Percentiles rank a stretch among this genome's conserved stretches.
These are phyloP conservation scores for Arxiozyma heterogenica DNA, from an alignment of 1,139 yeast genomes.

Conservation along the genomic window DNA sequence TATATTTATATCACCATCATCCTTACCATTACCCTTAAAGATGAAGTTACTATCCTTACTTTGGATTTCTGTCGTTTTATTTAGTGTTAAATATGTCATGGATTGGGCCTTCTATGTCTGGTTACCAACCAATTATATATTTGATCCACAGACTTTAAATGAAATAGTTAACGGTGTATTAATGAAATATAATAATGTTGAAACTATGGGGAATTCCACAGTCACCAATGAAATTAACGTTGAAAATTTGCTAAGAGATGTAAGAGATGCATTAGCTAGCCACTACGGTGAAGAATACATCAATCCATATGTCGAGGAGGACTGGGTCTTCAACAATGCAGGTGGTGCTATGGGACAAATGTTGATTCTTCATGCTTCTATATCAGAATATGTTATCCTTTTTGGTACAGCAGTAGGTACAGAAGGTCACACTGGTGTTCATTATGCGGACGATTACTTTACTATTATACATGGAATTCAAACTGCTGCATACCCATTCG, in stretches of 20 bases:
- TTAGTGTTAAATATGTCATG: slow-evolving; percentile 21
- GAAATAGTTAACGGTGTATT: slow-evolving; percentile 44
- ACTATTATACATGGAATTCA: slow-evolving; percentile 78
- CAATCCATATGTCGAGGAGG: slow-evolving; percentile 61
- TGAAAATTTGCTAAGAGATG: slow-evolving; percentile 40
- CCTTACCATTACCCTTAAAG: background rate
- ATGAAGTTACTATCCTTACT: slow-evolving; percentile 27
- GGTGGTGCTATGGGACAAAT: slow-evolving; percentile 99
- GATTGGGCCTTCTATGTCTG: slow-evolving; percentile 46
- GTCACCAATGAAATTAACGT: slow-evolving; percentile 9
- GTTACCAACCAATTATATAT: slow-evolving; percentile 58
- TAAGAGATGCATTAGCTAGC: slow-evolving; percentile 50
- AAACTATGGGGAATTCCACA: slow-evolving; percentile 4
- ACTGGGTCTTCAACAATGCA: slow-evolving; percentile 95
- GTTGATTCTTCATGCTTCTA: slow-evolving; percentile 93
- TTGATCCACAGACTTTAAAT: slow-evolving; percentile 40
- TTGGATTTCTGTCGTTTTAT: slow-evolving; percentile 14
- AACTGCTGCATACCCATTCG: slow-evolving; percentile 57
- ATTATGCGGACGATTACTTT: slow-evolving; percentile 93
- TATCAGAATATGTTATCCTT: slow-evolving; percentile 81
- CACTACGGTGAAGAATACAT: slow-evolving; percentile 60
- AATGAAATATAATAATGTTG: slow-evolving; percentile 37
- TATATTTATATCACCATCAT: too few relatives aligned
- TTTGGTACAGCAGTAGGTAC: slow-evolving; percentile 88
- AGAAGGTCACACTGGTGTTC: slow-evolving; percentile 93